Evolutionary conservation across 306 rosid genomes (phyloP), one percentile per base, ranked within the genome.

Genomic region (Vigna trinervia): DNA sequence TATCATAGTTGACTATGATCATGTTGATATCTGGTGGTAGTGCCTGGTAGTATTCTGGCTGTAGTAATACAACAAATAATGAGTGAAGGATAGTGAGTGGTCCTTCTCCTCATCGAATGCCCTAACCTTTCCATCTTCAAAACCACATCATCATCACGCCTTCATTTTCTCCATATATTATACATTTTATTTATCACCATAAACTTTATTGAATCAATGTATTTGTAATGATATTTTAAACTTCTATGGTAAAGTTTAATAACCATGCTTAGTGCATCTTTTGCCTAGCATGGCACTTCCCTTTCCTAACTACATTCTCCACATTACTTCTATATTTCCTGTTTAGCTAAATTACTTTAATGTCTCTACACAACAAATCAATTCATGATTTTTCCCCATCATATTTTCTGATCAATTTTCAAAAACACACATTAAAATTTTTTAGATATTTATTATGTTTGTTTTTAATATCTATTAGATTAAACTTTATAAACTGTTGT

Each of bases 1-100:
- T 85, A 85, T 78, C 89, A 67, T 76, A 26, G 89, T 90, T 90
- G 95, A 90, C 95, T 86, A 75, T 43, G 71, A 72, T 69, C 81
- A 79, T 86, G 56, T 82, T 81, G 26, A 38, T 54, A 65, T 66
- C 45, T 45, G 70, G 28, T 38, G n/a, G 57, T 62, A 67, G 83
- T 88, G 81, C 77, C 59, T 41, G 47, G 11, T 11, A 69, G 80
- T 83, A 79, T 64, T 76, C 65, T 69, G 87, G 77, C 12, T 84
- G 69, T 81, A 83, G 86, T 86, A 83, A 83, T 75, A 90, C 85
- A 52, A 73, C 86, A 85, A 85, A 87, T 87, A 87, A 87, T 87
- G 88, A 89, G 91, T 85, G 86, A 80, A 65, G 66, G n/a, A 66
- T 78, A 38, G 86, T 79, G 87, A 45, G 88, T 81, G 88, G 90